A percentile compares a stretch with the other conserved stretches of the same genome.
phyloP scores from a whole-genome alignment of 495 filamentous ascomycete species.

The Trichoderma erinaceum region DNA sequence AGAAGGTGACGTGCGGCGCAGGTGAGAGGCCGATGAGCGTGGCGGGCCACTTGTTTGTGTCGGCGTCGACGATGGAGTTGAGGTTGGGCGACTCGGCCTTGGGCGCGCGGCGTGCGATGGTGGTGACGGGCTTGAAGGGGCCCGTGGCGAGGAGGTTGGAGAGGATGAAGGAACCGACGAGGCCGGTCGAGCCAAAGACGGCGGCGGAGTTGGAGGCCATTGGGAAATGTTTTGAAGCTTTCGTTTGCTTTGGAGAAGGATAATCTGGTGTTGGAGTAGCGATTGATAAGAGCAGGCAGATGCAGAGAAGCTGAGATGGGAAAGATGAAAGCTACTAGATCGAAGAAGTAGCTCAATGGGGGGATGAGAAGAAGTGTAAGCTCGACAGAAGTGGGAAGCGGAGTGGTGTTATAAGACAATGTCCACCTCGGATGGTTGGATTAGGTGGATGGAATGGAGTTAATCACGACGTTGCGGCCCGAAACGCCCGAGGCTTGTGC shows the following conservation, averaged over 20 bases:
- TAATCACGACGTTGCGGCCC: background rate
- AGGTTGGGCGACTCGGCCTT: conserved; percentile 45
- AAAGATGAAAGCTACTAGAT: too few relatives aligned
- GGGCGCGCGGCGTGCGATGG: conserved; percentile 52
- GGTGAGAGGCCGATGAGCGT: conserved; percentile 49
- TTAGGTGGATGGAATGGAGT: background rate
- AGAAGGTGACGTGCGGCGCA: conserved; percentile 54
- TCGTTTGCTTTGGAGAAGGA: background rate
- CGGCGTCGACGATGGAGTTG: conserved; percentile 38
- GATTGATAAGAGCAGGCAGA: background rate
- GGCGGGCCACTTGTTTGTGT: conserved; percentile 50
- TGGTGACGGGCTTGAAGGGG: conserved; percentile 38
- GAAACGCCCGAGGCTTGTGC: background rate
- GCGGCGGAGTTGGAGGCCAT: conserved; percentile 34
- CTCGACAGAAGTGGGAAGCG: too few relatives aligned
- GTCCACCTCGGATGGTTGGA: background rate
- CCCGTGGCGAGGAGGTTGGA: conserved; percentile 43
- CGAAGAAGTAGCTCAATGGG: background rate
- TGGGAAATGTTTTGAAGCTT: background rate
- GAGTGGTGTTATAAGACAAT: background rate
- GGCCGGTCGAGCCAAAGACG: conserved; percentile 52
- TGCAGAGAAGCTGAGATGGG: background rate
- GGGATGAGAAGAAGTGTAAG: background rate
- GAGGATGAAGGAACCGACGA: conserved; percentile 53
- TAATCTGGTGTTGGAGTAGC: background rate